Evolutionary conservation across 2,329 filamentous ascomycete genomes (phyloP).

Genomic region (Nigrospora oryzae): DNA sequence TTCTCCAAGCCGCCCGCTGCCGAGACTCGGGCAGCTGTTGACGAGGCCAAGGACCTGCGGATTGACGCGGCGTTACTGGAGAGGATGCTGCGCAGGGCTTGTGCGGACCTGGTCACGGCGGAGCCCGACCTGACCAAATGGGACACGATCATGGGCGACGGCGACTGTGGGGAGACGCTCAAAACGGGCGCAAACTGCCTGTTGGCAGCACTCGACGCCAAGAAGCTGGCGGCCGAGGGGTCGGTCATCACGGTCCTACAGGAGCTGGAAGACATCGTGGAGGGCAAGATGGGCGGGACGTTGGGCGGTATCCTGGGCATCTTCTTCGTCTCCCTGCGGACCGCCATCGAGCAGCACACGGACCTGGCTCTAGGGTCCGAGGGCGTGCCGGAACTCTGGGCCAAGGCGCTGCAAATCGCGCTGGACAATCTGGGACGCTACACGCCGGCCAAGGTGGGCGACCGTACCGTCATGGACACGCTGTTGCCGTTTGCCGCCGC

Average conservation of each 20-base stretch:
- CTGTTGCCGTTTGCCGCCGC: slow-evolving; percentile 44
- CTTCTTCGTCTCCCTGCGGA: slow-evolving; percentile 37
- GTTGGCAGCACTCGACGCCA: slow-evolving; percentile 35
- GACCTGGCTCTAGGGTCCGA: slow-evolving; percentile 15
- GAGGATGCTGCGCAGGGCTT: slow-evolving; percentile 46
- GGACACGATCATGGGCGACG: slow-evolving; percentile 57
- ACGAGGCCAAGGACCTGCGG: slow-evolving; percentile 31
- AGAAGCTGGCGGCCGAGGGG: slow-evolving; percentile 26
- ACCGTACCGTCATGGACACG: slow-evolving; percentile 50
- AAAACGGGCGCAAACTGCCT: slow-evolving; percentile 41
- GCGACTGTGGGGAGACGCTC: slow-evolving; percentile 57
- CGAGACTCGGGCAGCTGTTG: slow-evolving; percentile 25
- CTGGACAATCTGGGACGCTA: slow-evolving; percentile 39
- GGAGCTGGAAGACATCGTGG: slow-evolving; percentile 45
- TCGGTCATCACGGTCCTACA: slow-evolving; percentile 38
- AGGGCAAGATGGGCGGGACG: slow-evolving; percentile 41
- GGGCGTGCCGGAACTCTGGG: slow-evolving; percentile 33
- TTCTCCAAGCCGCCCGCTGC: slow-evolving; percentile 25
- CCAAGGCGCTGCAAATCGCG: slow-evolving; percentile 29
- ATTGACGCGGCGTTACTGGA: slow-evolving; percentile 45
- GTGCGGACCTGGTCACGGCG: slow-evolving; percentile 41
- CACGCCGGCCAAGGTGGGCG: slow-evolving; percentile 45
- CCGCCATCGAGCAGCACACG: slow-evolving; percentile 26
- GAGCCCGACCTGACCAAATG: slow-evolving; percentile 56
- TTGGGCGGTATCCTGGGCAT: slow-evolving; percentile 23